These are phyloP conservation scores for Dendrobium nobile DNA, from an alignment of 106 monocot genomes.

Conservation along the genomic window DNA sequence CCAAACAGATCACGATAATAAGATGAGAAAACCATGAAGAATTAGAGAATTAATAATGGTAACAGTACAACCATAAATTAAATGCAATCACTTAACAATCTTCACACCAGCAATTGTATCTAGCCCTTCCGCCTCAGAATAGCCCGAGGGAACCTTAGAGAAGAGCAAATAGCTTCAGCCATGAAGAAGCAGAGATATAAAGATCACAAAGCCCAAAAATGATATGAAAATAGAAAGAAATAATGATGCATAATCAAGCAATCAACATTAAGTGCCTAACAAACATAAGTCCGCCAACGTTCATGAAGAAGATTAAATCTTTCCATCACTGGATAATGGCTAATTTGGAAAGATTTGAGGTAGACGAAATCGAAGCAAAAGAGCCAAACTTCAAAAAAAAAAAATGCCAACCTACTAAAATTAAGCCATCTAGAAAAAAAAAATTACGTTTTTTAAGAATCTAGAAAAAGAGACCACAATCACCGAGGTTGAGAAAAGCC, in stretches of 20 bases:
- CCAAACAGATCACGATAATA: background rate
- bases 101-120: no score
- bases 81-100: no score
- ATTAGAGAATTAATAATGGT: background rate
- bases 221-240: background rate
- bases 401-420: background rate
- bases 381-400: background rate
- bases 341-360: background rate
- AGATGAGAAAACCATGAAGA: background rate
- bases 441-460: background rate
- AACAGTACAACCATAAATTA: no score
- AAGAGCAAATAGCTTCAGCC: background rate
- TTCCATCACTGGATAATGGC: background rate
- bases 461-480: background rate
- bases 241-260: background rate
- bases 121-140: no score
- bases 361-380: background rate
- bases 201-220: background rate
- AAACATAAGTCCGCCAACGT: background rate
- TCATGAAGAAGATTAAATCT: background rate
- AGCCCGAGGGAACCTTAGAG: background rate
- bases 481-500: background rate
- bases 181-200: background rate
- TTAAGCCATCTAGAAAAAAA: background rate
- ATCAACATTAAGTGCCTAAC: constrained; percentile 1